Evolutionary conservation across 2,329 filamentous ascomycete genomes (phyloP).

Genomic region (Diplodia corticola): DNA sequence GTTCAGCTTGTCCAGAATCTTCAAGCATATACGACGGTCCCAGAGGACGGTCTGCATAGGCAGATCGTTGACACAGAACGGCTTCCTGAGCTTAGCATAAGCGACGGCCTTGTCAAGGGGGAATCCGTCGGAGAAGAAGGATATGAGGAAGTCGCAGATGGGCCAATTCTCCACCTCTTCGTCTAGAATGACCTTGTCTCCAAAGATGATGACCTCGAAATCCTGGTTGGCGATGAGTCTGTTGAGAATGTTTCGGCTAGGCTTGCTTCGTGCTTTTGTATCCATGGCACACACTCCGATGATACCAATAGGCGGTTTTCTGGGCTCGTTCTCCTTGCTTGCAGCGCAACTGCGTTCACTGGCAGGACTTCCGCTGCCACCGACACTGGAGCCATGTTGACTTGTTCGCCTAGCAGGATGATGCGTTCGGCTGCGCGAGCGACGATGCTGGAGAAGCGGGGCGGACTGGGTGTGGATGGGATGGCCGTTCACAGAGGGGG

Average conservation of each 20-base stretch:
- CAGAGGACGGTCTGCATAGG: conserved; percentile 97
- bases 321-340: conserved; percentile 52
- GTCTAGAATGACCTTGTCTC: conserved; percentile 97
- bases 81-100: conserved; percentile 88
- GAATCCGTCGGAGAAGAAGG: conserved; percentile 97
- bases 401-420: conserved; percentile 61
- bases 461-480: not conserved
- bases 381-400: conserved; percentile 21
- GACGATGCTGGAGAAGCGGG: conserved; percentile 11
- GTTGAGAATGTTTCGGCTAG: conserved; percentile 93
- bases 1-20: conserved; percentile 82
- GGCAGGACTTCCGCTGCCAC: conserved; percentile 77
- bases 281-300: conserved; percentile 96
- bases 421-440: conserved; percentile 48
- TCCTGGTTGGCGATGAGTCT: conserved; percentile 85
- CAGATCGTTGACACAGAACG: conserved; percentile 96
- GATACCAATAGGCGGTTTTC: conserved; percentile 55
- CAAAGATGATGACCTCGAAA: conserved; percentile 96
- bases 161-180: conserved; percentile 97
- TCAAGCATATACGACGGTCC: conserved; percentile 88
- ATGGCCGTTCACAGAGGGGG: conserved; percentile 4
- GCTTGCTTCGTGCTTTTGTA: conserved; percentile 94
- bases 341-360: conserved; percentile 71
- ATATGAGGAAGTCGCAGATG: conserved; percentile 93
- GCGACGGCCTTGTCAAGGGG: conserved; percentile 95